Conservation (phyloP, 352 stramenopile species). For the Peronospora belbahrii region DNA sequence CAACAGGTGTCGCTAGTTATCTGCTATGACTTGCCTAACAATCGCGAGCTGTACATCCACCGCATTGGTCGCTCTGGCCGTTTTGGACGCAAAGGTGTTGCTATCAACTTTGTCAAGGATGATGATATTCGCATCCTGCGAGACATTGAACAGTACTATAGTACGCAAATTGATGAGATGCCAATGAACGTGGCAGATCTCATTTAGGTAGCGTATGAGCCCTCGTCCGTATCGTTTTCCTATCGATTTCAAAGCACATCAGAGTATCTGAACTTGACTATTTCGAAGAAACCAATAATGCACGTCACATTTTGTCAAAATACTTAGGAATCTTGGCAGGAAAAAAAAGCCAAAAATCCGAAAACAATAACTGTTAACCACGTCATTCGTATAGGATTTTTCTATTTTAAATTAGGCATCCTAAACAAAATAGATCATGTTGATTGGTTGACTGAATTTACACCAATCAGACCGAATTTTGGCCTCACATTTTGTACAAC, state of each 20-base stretch:
- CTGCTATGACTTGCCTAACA: slow-evolving; percentile 99
- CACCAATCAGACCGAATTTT: no score
- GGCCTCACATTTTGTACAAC: no score
- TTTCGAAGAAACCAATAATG: background rate
- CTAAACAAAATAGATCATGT: no score
- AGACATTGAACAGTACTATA: slow-evolving; percentile 99
- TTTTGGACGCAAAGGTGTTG: slow-evolving; percentile 99
- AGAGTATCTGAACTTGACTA: background rate
- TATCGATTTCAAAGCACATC: background rate
- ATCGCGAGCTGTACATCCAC: slow-evolving; percentile 99
- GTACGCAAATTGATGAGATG: slow-evolving; percentile 99
- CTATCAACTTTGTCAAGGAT: slow-evolving; percentile 99
- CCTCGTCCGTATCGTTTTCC: background rate
- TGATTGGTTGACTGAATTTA: no score
- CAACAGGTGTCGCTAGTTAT: slow-evolving; percentile 98
- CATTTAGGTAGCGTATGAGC: slow-evolving; percentile 80
- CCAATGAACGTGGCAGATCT: slow-evolving; percentile 98
- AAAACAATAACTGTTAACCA: background rate
- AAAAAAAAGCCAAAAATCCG: no score
- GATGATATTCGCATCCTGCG: slow-evolving; percentile 97
- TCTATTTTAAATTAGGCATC: no score
- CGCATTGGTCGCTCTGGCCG: slow-evolving; percentile 98
- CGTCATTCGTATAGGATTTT: no score
- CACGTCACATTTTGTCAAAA: background rate
- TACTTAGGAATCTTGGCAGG: no score